A percentile compares a stretch with the other conserved stretches of the same genome.
These are phyloP conservation scores for Fusarium sp. DNA, from an alignment of 2,329 filamentous ascomycete genomes.

Conservation along the genomic window DNA sequence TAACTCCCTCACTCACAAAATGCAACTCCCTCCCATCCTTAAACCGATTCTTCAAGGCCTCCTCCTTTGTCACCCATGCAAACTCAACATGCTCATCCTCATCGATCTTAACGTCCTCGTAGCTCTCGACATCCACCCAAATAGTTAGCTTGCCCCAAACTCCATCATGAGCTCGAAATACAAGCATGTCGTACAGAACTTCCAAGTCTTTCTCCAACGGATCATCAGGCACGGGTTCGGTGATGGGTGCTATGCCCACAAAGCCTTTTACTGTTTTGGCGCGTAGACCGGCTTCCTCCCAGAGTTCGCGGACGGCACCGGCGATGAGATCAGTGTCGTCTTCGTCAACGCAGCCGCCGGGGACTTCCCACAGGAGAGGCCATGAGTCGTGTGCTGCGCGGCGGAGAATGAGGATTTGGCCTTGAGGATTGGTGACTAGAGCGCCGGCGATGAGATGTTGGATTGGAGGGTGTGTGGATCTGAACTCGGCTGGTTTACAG, in stretches of 20 bases:
- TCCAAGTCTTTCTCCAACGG: conserved; percentile 38
- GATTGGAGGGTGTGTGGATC: conserved; percentile 36
- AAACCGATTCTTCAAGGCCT: conserved; percentile 45
- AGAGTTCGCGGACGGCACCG: conserved; percentile 56
- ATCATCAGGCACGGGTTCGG: conserved; percentile 6
- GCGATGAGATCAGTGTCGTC: conserved; percentile 37
- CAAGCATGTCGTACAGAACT: conserved; percentile 36
- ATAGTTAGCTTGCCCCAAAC: conserved; percentile 48
- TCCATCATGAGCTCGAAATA: conserved; percentile 40
- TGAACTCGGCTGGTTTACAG: conserved; percentile 27
- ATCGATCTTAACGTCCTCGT: conserved; percentile 46
- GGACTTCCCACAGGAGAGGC: conserved; percentile 45
- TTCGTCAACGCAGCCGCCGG: conserved; percentile 42
- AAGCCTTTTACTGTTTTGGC: conserved; percentile 44
- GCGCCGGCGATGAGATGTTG: conserved; percentile 43
- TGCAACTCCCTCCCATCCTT: conserved; percentile 45
- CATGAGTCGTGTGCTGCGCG: conserved; percentile 45
- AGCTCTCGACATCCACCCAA: conserved; percentile 46
- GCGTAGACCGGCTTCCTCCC: conserved; percentile 58
- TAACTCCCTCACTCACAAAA: conserved; percentile 50
- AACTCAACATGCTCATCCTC: conserved; percentile 54
- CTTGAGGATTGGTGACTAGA: conserved; percentile 35
- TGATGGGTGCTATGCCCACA: conserved; percentile 20
- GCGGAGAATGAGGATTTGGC: conserved; percentile 42
- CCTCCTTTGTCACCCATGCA: conserved; percentile 54